Conservation (phyloP, 345 rosid species). For the Euphorbia pulcherrima region DNA sequence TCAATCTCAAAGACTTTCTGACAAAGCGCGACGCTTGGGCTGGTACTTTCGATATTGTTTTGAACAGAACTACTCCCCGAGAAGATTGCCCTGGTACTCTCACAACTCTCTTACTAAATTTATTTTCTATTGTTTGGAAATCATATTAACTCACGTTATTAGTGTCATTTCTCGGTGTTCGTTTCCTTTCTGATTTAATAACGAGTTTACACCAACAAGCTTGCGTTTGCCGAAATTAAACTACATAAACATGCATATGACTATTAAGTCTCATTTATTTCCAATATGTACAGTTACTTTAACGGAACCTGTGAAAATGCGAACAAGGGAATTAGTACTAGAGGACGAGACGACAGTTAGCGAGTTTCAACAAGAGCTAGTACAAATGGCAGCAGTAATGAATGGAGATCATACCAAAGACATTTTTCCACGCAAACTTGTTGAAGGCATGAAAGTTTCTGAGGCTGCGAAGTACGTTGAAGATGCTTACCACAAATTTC, state of each 20-base stretch:
- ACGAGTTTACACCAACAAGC: too few species aligned
- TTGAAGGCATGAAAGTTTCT: conserved; percentile 52
- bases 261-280: too few species aligned
- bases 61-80: conserved; percentile 58
- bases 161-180: too few species aligned
- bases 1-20: conserved; percentile 65
- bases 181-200: too few species aligned
- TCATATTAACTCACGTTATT: too few species aligned
- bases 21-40: conserved; percentile 93
- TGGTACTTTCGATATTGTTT: conserved; percentile 59
- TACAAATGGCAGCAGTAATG: conserved; percentile 54
- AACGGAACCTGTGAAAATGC: conserved; percentile 39
- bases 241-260: not conserved
- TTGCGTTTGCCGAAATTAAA: too few species aligned
- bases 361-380: conserved; percentile 67
- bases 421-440: conserved; percentile 43
- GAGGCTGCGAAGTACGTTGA: conserved; percentile 49
- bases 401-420: conserved; percentile 55
- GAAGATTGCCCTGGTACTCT: conserved; percentile 79
- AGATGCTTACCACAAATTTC: conserved; percentile 40
- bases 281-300: conserved; percentile 37
- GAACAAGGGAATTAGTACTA: conserved; percentile 27
- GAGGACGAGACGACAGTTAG: conserved; percentile 46
- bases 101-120: too few species aligned
- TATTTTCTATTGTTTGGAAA: too few species aligned